Evolutionary conservation across 139 green algal species (phyloP).

Genomic region (Tetradesmus obliquus): DNA sequence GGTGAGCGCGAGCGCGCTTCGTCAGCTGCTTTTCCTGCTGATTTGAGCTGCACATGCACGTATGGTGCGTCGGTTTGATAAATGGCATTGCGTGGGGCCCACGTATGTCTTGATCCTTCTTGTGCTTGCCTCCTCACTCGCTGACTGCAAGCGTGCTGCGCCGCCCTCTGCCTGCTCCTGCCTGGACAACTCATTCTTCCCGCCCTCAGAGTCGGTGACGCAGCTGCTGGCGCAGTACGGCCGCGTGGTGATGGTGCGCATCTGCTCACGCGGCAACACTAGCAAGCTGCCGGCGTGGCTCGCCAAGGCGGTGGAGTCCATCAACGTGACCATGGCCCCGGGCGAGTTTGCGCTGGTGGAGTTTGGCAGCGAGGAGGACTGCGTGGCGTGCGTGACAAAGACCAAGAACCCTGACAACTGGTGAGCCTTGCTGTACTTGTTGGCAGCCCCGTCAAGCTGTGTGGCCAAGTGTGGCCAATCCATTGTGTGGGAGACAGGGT

Average conservation of each 20-base stretch:
- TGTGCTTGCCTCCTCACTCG: no score
- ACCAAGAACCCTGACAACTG: conserved; percentile 53
- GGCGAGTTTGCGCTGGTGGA: conserved; percentile 55
- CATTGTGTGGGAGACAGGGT: no score
- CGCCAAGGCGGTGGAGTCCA: conserved; percentile 31
- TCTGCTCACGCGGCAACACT: conserved; percentile 54
- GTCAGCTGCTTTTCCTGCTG: background rate
- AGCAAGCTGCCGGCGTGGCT: conserved; percentile 67
- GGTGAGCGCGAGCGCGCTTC: conserved; percentile 31
- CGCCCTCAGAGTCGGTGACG: conserved; percentile 59
- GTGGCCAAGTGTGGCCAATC: no score
- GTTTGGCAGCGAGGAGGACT: conserved; percentile 60
- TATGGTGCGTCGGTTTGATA: background rate
- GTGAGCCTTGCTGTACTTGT: conserved; percentile 21
- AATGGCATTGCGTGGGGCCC: no score
- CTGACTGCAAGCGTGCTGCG: no score
- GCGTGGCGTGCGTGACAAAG: conserved; percentile 40
- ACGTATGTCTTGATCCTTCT: no score
- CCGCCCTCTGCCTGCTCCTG: no score
- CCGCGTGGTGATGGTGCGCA: conserved; percentile 63
- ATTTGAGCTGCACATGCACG: background rate
- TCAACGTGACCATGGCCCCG: conserved; percentile 1
- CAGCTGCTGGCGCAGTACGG: conserved; percentile 58
- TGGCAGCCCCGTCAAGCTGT: background rate
- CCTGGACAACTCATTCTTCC: no score